These are phyloP conservation scores for Fusarium musae DNA, from an alignment of 2,329 filamentous ascomycete genomes.

Conservation along the genomic window DNA sequence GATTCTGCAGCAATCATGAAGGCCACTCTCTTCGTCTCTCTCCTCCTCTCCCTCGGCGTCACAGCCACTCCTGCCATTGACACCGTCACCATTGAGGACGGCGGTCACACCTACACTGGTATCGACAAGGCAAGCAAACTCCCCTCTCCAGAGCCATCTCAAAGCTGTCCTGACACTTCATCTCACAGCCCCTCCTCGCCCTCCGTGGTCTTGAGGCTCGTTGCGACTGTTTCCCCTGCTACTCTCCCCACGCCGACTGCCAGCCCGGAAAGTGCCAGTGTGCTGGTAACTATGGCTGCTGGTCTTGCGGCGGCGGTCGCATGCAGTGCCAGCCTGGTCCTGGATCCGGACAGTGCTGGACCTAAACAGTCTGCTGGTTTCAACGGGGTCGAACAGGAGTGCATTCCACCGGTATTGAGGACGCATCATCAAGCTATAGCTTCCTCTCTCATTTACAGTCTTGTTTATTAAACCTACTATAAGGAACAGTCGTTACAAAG, in stretches of 20 bases:
- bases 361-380: no score
- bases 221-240: conserved; percentile 15
- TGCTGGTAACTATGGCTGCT: conserved; percentile 10
- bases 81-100: conserved; percentile 6
- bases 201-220: conserved; percentile 17
- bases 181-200: neutral
- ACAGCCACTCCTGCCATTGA: conserved; percentile 2
- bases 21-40: neutral
- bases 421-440: no score
- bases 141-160: no score
- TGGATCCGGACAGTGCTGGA: conserved; percentile 15
- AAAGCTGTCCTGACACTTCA: neutral
- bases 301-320: conserved; percentile 11
- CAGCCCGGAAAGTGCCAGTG: conserved; percentile 3
- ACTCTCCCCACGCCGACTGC: conserved; percentile 14
- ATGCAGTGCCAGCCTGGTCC: conserved; percentile 15
- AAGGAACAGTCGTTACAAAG: no score
- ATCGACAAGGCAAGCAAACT: neutral
- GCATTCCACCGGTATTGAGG: no score
- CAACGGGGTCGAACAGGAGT: no score
- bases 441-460: no score
- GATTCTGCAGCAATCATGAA: conserved; percentile 6
- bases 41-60: conserved; percentile 11
- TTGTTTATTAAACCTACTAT: no score
- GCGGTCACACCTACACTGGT: conserved; percentile 2